Evolutionary conservation across 352 stramenopile genomes (phyloP).

Genomic region (Phytopythium kandeliae): DNA sequence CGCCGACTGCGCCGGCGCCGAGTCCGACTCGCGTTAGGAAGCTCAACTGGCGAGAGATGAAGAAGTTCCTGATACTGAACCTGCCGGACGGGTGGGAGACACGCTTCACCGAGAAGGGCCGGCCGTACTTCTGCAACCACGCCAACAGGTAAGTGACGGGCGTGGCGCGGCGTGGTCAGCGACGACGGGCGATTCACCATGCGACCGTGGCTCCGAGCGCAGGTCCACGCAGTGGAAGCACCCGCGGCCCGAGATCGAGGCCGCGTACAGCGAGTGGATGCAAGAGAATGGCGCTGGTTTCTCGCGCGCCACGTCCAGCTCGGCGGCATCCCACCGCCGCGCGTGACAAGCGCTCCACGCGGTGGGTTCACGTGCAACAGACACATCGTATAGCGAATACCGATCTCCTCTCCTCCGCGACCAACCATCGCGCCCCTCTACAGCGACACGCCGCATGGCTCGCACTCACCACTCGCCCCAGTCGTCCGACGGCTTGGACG

Average conservation of each 20-base stretch:
- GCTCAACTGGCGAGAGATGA: conserved; percentile 76
- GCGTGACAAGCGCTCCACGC: neutral
- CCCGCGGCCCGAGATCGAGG: conserved; percentile 61
- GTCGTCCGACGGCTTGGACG: conserved; percentile 30
- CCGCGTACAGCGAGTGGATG: conserved; percentile 70
- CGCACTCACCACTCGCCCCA: conserved; percentile 60
- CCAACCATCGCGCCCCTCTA: neutral
- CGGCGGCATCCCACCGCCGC: conserved; percentile 2
- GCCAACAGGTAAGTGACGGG: conserved; percentile 34
- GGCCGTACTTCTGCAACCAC: conserved; percentile 83
- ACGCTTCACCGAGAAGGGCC: conserved; percentile 73
- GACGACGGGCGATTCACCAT: neutral
- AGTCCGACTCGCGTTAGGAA: conserved; percentile 29
- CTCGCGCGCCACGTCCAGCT: conserved; percentile 14
- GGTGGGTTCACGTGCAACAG: too few relatives aligned
- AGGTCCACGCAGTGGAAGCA: conserved; percentile 87
- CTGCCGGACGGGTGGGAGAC: conserved; percentile 76
- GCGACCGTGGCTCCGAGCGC: neutral
- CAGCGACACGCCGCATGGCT: neutral
- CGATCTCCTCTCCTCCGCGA: neutral
- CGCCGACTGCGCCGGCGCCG: conserved; percentile 22
- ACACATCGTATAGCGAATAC: conserved; percentile 1
- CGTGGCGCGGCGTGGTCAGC: too few relatives aligned
- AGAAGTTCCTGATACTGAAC: conserved; percentile 59
- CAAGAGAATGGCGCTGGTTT: conserved; percentile 62